Evolutionary conservation across 108 stramenopile genomes (phyloP).

Genomic region (Mediolabrus comicus): DNA sequence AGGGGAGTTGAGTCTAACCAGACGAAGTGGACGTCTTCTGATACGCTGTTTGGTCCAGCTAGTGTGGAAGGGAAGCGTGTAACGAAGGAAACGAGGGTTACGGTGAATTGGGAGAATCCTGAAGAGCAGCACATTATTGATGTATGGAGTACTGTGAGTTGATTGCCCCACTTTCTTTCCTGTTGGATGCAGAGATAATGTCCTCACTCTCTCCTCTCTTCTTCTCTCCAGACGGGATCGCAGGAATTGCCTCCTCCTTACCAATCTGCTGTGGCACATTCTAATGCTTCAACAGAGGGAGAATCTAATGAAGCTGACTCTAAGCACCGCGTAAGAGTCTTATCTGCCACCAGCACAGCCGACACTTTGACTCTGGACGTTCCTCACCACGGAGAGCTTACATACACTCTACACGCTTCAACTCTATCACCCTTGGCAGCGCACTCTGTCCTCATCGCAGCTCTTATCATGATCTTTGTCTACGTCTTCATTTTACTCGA

Average conservation of each 20-base stretch:
- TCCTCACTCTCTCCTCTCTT: neutral
- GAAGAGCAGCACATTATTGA: slow-evolving; percentile 53
- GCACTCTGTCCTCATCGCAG: slow-evolving; percentile 48
- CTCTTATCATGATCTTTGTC: slow-evolving; percentile 63
- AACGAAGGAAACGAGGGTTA: slow-evolving; percentile 25
- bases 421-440: slow-evolving; percentile 39
- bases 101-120: slow-evolving; percentile 47
- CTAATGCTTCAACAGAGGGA: neutral
- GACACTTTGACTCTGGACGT: neutral
- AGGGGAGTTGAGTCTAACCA: slow-evolving; percentile 18
- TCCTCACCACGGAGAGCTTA: slow-evolving; percentile 37
- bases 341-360: neutral
- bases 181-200: neutral
- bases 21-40: slow-evolving; percentile 13
- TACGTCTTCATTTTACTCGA: slow-evolving; percentile 64
- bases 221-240: slow-evolving; percentile 6
- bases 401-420: slow-evolving; percentile 43
- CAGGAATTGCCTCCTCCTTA: slow-evolving; percentile 24
- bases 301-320: neutral
- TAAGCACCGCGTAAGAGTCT: neutral
- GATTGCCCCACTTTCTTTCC: neutral
- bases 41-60: slow-evolving; percentile 43
- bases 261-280: neutral
- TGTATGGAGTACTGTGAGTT: slow-evolving; percentile 22
- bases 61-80: slow-evolving; percentile 33